These are phyloP conservation scores for Suhomyces choctaworum DNA, from an alignment of 1,139 yeast genomes.

Conservation along the genomic window DNA sequence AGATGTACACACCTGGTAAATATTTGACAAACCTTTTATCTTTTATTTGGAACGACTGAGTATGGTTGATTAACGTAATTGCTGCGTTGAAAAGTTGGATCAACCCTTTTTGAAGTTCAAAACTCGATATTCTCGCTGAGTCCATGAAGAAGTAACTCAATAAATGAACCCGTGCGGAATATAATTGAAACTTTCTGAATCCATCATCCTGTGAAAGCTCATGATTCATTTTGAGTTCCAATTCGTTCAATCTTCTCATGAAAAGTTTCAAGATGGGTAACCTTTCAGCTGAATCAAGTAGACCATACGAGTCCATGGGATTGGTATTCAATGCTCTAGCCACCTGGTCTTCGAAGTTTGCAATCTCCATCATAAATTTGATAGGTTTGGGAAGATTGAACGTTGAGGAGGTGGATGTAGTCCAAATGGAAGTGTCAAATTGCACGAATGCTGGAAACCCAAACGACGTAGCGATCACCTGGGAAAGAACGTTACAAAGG, in stretches of 20 bases:
- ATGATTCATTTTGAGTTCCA: slow-evolving; percentile 53
- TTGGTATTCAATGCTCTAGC: slow-evolving; percentile 76
- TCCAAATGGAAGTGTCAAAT: slow-evolving; percentile 72
- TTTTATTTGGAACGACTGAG: slow-evolving; percentile 57
- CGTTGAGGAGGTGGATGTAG: slow-evolving; percentile 25
- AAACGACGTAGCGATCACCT: slow-evolving; percentile 84
- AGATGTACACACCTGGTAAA: slow-evolving; percentile 79
- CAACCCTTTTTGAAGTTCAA: slow-evolving; percentile 73
- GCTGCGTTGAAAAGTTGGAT: slow-evolving; percentile 81
- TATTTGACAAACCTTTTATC: slow-evolving; percentile 68
- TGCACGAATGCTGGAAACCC: slow-evolving; percentile 93
- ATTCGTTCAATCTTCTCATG: slow-evolving; percentile 68
- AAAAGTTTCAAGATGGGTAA: slow-evolving; percentile 72
- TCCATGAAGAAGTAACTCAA: slow-evolving; percentile 81
- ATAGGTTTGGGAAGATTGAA: slow-evolving; percentile 57
- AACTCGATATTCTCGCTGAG: slow-evolving; percentile 50
- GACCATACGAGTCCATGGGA: slow-evolving; percentile 65
- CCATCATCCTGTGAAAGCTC: slow-evolving; percentile 51
- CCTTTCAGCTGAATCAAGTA: slow-evolving; percentile 67
- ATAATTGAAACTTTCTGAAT: slow-evolving; percentile 64
- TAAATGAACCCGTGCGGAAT: slow-evolving; percentile 75
- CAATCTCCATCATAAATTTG: slow-evolving; percentile 75
- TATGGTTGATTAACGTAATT: slow-evolving; percentile 65
- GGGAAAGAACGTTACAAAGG: slow-evolving; percentile 87
- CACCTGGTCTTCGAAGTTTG: slow-evolving; percentile 83